Conservation (phyloP, 306 rosid genomes). For the Lotus japonicus region DNA sequence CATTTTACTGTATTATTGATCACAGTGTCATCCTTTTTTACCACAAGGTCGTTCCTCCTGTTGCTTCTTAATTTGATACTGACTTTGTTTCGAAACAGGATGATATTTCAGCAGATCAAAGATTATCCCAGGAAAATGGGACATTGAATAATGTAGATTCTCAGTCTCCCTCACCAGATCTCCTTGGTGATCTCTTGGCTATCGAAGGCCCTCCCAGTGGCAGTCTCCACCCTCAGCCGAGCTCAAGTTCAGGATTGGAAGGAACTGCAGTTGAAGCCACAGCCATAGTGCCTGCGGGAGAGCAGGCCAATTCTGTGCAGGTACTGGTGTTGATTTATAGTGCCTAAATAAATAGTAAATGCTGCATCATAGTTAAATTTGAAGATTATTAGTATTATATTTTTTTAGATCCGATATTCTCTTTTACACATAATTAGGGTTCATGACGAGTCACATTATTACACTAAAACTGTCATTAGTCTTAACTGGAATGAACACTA, state of each 20-base stretch:
- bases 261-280: conserved; percentile 51
- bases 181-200: conserved; percentile 85
- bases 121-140: conserved; percentile 65
- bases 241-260: conserved; percentile 44
- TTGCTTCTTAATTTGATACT: conserved; percentile 12
- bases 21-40: not conserved
- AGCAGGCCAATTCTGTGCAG: conserved; percentile 71
- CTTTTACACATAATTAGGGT: not conserved
- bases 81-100: conserved; percentile 49
- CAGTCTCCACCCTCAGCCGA: conserved; percentile 37
- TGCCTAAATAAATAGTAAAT: not conserved
- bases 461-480: not conserved
- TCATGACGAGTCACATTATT: conserved; percentile 4
- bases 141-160: conserved; percentile 51
- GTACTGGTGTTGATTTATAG: conserved; percentile 29
- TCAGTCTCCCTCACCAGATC: conserved; percentile 53
- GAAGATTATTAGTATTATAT: not conserved
- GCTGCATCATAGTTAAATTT: not conserved
- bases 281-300: conserved; percentile 93
- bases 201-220: conserved; percentile 85
- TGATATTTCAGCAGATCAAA: conserved; percentile 39
- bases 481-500: not conserved
- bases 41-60: not conserved
- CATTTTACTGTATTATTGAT: not conserved
- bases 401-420: not conserved